phyloP scores from a whole-genome alignment of 805 yeast species.

The Starmerella ratchasimensis region DNA sequence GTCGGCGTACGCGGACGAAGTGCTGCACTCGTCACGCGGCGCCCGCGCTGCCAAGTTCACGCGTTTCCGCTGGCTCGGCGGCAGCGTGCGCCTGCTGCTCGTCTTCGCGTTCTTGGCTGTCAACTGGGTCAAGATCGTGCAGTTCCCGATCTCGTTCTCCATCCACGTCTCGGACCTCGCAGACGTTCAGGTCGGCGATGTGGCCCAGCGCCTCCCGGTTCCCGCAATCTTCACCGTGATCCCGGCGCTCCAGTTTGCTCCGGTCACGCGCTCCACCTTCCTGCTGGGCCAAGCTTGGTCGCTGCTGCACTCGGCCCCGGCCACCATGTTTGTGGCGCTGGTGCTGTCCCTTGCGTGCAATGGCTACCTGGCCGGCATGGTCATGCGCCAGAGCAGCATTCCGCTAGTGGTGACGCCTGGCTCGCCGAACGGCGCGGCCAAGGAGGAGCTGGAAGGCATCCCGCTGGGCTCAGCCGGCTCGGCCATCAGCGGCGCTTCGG shows the following conservation, averaged over 20 bases:
- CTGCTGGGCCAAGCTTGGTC: constrained; percentile 9
- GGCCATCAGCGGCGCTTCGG: no score
- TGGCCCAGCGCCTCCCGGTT: constrained; percentile 10
- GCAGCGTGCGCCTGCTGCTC: constrained; percentile 18
- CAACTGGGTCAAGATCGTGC: constrained; percentile 27
- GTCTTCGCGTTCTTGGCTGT: constrained; percentile 25
- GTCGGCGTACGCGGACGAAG: constrained; percentile 22
- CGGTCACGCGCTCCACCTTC: constrained; percentile 10
- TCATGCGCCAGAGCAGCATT: constrained; percentile 38
- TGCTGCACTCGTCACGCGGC: constrained; percentile 14
- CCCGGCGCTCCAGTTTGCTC: constrained; percentile 29
- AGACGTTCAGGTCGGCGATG: constrained; percentile 12
- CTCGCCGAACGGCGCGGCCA: not conserved
- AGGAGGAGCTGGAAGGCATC: not conserved
- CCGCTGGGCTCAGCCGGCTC: no score
- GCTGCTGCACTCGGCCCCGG: constrained; percentile 10
- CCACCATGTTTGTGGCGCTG: constrained; percentile 49
- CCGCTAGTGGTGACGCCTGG: constrained; percentile 4
- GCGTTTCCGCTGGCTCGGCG: constrained; percentile 13
- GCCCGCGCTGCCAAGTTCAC: constrained; percentile 15
- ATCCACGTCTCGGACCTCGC: constrained; percentile 17
- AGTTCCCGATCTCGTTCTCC: constrained; percentile 25
- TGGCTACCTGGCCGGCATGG: constrained; percentile 57
- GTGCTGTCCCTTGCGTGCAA: constrained; percentile 68
- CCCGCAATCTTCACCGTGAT: constrained; percentile 27